Base-by-base conservation (phyloP, 306 rosid genomes). In the Lagenaria siceraria region DNA sequence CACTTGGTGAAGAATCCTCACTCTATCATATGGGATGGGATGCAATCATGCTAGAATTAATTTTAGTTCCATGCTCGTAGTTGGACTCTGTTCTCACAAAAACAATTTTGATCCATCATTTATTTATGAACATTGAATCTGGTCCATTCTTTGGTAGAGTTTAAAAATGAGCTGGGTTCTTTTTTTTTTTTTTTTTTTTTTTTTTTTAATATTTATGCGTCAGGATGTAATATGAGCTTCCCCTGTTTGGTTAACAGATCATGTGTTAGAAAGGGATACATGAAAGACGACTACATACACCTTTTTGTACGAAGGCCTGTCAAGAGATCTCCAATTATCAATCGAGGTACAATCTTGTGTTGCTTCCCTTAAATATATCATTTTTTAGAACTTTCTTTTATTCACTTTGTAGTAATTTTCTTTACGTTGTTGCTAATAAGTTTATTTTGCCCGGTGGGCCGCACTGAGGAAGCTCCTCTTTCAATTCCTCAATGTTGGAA, bases 371-470 rank as follows among this genome's bases (percentile, higher is more conserved):
- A 36, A 62, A 19, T 51, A 17, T 5, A 5, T 17, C 15, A 38
- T 15, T 19, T 27, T 15, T 48, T 4, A 33, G 15, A 35, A 65
- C 17, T 14, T 58, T 63, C 10, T 31, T 0, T 64, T 42, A 29
- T 51, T 36, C 54, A n/a, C 27, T n/a, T 14, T 76, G 74, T 22
- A 58, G 76, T 54, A 40, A 70, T 79, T 6, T 62, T 6, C 27
- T 62, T 59, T 33, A 64, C 33, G 58, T 68, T 80, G 56, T 58
- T 77, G 55, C 4, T 77, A 38, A 76, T 52, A 82, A 95, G 98
- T 98, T 66, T 95, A 92, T 85, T 95, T 88, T 84, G 82, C 99
- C 63, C 96, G 97, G 54, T 89, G 96, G 97, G 97, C 97, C 52
- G 97, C 91, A 64, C 58, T 95, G 49, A 87, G 90, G 83, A 87